Evolutionary conservation across 139 green algal species (phyloP), one percentile per base, ranked within the genome.

Genomic region (Coelastrella sp.): DNA sequence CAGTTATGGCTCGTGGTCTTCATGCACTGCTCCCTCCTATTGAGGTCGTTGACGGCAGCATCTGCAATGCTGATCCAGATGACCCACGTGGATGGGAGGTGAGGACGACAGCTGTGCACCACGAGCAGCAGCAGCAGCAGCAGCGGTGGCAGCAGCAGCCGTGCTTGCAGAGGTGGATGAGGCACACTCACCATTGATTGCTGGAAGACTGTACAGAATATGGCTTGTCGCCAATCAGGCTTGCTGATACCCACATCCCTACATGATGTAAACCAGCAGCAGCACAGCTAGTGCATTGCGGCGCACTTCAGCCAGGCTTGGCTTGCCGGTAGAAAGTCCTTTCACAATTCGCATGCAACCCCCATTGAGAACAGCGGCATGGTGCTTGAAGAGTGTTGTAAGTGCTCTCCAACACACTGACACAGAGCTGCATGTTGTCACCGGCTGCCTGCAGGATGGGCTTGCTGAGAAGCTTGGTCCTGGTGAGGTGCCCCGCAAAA

Each of bases 11-110:
- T 0, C 90, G 97, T 64, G 97, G 97, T 35, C 81, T 99, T 76
- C 96, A 99, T 87, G 91, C 94, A 23, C 91, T 99, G 75, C 88
- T 99, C 86, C 97, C 97, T 8, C 97, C 97, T 38, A 99, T 99
- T 45, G 97, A 99, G 88, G 92, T 98, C 23, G 95, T 99, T 63
- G 90, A 96, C 15, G 95, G 91, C 27, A 95, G 88, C 90, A 91
- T 94, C 87, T 98, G 94, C 91, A 99, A 99, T 87, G 93, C 97
- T 0, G 96, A 99, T 91, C 97, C 97, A 1, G 91, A 96, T 7
- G 91, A 96, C 69, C 96, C 94, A 6, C 48, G 91, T 11, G 87
- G 92, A 66, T 99, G 95, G 96, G 96, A 98, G 93, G 94, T 96
- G 77, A 30, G 89, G 21, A 27, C 17, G 30, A 27, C 27, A 64